Evolutionary conservation across 305 asterid genomes (phyloP), one percentile per base, ranked within the genome.

Genomic region (Ilex paraguariensis): DNA sequence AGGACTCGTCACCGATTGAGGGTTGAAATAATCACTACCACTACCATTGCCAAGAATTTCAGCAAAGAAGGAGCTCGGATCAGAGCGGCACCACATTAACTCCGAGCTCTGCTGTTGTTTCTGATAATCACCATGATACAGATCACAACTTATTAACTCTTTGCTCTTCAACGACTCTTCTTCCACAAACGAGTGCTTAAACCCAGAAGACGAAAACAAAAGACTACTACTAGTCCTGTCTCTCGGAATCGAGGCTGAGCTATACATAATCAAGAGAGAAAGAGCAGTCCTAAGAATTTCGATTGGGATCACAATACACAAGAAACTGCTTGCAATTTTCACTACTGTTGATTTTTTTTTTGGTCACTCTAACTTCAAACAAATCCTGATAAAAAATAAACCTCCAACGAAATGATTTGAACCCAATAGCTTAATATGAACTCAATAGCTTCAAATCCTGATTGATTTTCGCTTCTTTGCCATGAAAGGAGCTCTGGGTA

Each of bases 41-140:
- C 42, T 8, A 36, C 9, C 9, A 36, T 36, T 36, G 42, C 81
- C 95, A 60, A 88, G 49, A 39, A 79, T 79, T 57, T 83, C 73
- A 1, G 87, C 81, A 6, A 84, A 80, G 65, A 84, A 81, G 6
- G 96, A 81, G 64, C 95, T 81, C 6, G 98, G 96, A 58, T 95
- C 98, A 52, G 98, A 86, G 62, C 91, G 74, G 54, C 79, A 84
- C n/a, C 95, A 70, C 21, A 87, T 75, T 54, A 91, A 52, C 14
- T 92, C 96, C 42, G 73, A 53, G 55, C 54, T 61, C 45, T 70
- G 79, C 48, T 77, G 82, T 36, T 62, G 76, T 9, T 69, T 75
- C 45, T 68, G 80, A 1, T 65, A 70, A 51, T 59, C 60, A 36
- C 9, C 9, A 36, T 36, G 42, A 36, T 36, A 8, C 7, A 4